phyloP scores from a whole-genome alignment of 1,284 basidiomycete species.

The Ganoderma leucocontextum region DNA sequence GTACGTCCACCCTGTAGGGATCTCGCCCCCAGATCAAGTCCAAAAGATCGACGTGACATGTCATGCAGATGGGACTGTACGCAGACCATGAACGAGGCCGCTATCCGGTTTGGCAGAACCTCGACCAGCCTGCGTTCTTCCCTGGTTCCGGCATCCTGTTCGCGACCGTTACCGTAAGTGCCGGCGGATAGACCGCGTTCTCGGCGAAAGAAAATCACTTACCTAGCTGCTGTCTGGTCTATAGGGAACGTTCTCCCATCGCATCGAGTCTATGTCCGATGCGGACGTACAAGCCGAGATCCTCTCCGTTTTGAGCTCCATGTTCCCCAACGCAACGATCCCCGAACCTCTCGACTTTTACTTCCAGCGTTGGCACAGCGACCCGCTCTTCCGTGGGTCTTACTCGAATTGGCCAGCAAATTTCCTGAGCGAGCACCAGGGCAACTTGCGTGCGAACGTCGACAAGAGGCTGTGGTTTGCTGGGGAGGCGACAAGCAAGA shows the following conservation, averaged over 20 bases:
- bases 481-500: conserved; percentile 67
- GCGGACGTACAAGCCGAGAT: conserved; percentile 59
- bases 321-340: conserved; percentile 64
- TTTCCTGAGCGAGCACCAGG: conserved; percentile 60
- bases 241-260: conserved; percentile 66
- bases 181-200: too few species aligned
- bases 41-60: neutral
- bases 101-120: conserved; percentile 76
- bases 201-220: neutral
- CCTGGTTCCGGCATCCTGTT: conserved; percentile 70
- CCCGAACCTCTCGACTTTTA: conserved; percentile 62
- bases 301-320: conserved; percentile 59
- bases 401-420: conserved; percentile 76
- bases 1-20: conserved; percentile 39
- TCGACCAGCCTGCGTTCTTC: conserved; percentile 67
- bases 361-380: conserved; percentile 63
- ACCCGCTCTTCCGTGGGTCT: conserved; percentile 69
- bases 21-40: neutral
- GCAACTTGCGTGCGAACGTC: conserved; percentile 66
- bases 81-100: conserved; percentile 69
- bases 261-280: conserved; percentile 62
- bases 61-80: conserved; percentile 64
- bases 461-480: conserved; percentile 64
- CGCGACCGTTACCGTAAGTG: conserved; percentile 68
- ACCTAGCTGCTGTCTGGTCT: neutral